Evolutionary conservation across 164 flowering plant genomes (phyloP), one percentile per base, ranked within the genome.

Genomic region (Santalum album): DNA sequence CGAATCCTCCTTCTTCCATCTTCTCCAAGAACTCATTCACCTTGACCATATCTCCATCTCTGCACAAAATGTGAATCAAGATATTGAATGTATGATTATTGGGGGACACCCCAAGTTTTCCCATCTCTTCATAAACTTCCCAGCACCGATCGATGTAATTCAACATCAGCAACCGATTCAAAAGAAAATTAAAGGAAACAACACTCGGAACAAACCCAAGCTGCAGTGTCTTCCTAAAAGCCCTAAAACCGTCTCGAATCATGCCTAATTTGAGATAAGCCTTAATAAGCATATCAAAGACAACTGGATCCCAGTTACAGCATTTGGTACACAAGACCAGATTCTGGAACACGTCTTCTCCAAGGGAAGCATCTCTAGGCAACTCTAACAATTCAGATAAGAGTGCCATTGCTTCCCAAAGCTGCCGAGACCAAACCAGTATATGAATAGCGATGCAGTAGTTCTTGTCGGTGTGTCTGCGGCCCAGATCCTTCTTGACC

Each of bases 1-100:
- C 81, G 66, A 92, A 87, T 19, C 96, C 96, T 69, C 83, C 82
- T 65, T 82, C 95, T 63, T 92, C 99, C 87, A 92, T 81, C 69
- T 74, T 79, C 68, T 89, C 95, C 76, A 92, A 65, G 57, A 92
- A 87, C 9, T 59, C 78, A 52, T 76, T 78, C 64, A 89, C 82
- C 74, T 77, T 80, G 61, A 60, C 65, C 35, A 72, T 66, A 69
- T 80, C 75, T 25, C 82, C 87, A 58, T 68, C 72, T 66, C 64
- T 78, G 59, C 94, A 87, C 49, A 92, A 65, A 17, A 70, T 80
- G 72, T 81, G 69, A 49, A 86, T 85, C 73, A 92, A 73, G 50
- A 89, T 85, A 59, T 92, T 92, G 62, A 92, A 89, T 0, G 99
- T 89, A 55, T 63, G 68, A 0, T 75, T 26, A 64, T 92, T 92